Conservation (phyloP, 331 rosid species). For the Stylosanthes scabra region DNA sequence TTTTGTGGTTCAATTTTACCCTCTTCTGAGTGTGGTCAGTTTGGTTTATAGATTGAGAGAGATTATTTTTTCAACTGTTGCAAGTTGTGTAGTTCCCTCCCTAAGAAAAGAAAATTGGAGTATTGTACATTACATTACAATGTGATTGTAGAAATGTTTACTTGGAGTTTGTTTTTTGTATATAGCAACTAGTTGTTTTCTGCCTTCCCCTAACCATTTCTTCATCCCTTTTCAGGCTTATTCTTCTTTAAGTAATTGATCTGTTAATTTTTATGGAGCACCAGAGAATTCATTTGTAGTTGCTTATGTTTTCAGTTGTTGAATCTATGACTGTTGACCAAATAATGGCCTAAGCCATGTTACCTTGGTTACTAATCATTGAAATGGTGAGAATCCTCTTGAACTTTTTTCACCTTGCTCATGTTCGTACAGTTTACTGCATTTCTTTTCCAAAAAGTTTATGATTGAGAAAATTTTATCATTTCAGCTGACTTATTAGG, state of each 20-base stretch:
- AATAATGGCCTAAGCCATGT: background rate
- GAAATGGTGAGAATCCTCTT: constrained; percentile 8
- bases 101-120: constrained; percentile 30
- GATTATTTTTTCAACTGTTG: constrained; percentile 42
- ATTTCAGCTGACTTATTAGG: too few species aligned
- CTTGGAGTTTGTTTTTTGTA: constrained; percentile 43
- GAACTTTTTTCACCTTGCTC: background rate
- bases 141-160: constrained; percentile 55
- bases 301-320: background rate
- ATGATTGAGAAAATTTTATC: background rate
- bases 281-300: background rate
- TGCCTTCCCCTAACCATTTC: background rate
- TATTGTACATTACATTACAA: constrained; percentile 49
- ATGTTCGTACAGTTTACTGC: background rate
- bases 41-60: constrained; percentile 44
- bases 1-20: constrained; percentile 39
- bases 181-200: constrained; percentile 21
- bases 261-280: constrained; percentile 1
- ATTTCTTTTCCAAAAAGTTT: background rate
- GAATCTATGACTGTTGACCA: background rate
- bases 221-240: background rate
- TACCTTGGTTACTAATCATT: constrained; percentile 9
- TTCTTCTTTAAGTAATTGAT: constrained; percentile 7
- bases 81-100: constrained; percentile 33
- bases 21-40: constrained; percentile 42